Evolutionary conservation across 2,329 filamentous ascomycete species (phyloP).

Genomic region (Trichoderma brevicompactum): DNA sequence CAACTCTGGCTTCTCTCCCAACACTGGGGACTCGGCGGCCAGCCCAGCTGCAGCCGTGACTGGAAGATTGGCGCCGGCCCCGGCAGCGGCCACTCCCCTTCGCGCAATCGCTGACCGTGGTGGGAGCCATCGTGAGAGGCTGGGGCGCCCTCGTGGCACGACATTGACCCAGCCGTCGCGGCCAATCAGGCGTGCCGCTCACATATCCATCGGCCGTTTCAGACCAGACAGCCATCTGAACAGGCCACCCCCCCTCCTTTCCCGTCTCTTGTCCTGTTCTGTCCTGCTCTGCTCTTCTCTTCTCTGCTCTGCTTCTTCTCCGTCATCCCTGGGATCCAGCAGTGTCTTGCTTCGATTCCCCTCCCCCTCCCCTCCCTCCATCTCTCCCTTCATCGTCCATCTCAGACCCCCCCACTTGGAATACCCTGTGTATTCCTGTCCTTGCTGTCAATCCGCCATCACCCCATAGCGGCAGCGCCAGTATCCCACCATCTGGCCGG

Average conservation of each 20-base stretch:
- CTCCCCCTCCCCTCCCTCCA: background rate
- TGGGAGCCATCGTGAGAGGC: constrained; percentile 31
- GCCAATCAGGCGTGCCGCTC: constrained; percentile 28
- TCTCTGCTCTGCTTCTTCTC: background rate
- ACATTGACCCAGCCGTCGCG: constrained; percentile 14
- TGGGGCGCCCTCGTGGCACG: constrained; percentile 30
- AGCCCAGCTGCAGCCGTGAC: constrained; percentile 15
- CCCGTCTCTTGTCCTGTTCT: background rate
- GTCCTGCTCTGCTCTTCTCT: background rate
- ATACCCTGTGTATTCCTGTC: constrained; percentile 2
- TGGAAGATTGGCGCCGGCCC: constrained; percentile 23
- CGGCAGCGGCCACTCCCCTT: constrained; percentile 16
- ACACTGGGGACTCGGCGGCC: constrained; percentile 9
- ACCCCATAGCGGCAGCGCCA: background rate
- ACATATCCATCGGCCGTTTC: constrained; percentile 28
- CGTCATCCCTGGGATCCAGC: background rate
- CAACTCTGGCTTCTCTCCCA: constrained; percentile 21
- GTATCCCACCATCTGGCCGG: background rate
- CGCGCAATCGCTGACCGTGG: constrained; percentile 10
- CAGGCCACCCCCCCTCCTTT: constrained; percentile 1
- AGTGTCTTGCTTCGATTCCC: constrained; percentile 11
- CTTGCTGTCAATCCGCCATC: constrained; percentile 25
- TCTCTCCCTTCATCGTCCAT: constrained; percentile 5
- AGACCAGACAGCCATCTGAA: constrained; percentile 8
- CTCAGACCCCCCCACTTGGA: constrained; percentile 12